Evolutionary conservation across 495 filamentous ascomycete genomes (phyloP).

Genomic region (Xanthoparmelia taractica): DNA sequence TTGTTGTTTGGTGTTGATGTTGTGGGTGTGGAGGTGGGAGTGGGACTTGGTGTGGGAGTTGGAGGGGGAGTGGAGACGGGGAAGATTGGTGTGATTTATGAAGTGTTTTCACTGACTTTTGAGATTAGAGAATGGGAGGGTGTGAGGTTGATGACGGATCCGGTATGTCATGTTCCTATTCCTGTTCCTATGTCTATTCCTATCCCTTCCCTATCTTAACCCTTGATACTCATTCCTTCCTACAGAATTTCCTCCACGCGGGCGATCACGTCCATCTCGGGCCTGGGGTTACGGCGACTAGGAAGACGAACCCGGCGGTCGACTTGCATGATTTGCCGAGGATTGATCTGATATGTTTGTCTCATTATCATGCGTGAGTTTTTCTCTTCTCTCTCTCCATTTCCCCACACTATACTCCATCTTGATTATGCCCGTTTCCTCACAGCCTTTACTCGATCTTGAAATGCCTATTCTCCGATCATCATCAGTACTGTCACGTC

Average conservation of each 20-base stretch:
- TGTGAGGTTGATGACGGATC: constrained; percentile 59
- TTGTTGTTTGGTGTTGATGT: not conserved
- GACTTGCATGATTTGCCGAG: constrained; percentile 54
- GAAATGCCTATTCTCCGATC: no score
- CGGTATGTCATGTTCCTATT: constrained; percentile 12
- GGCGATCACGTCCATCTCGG: constrained; percentile 63
- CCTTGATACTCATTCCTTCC: not conserved
- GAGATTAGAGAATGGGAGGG: constrained; percentile 47
- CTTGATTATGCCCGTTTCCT: no score
- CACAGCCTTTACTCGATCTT: no score
- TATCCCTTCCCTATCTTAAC: not conserved
- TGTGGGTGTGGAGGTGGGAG: not conserved
- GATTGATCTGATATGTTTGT: constrained; percentile 54
- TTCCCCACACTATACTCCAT: no score
- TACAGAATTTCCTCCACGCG: constrained; percentile 58
- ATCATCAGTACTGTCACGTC: no score
- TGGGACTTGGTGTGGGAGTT: no score
- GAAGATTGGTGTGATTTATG: not conserved
- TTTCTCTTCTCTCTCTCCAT: no score
- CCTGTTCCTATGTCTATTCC: not conserved
- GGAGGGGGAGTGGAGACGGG: not conserved
- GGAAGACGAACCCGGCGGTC: constrained; percentile 52
- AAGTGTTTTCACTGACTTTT: not conserved
- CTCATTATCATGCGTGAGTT: constrained; percentile 54
- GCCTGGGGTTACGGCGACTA: constrained; percentile 43